A percentile compares a stretch with the other conserved stretches of the same genome.
phyloP scores from a whole-genome alignment of 1,284 basidiomycete species.

The Cryptococcus sp. region DNA sequence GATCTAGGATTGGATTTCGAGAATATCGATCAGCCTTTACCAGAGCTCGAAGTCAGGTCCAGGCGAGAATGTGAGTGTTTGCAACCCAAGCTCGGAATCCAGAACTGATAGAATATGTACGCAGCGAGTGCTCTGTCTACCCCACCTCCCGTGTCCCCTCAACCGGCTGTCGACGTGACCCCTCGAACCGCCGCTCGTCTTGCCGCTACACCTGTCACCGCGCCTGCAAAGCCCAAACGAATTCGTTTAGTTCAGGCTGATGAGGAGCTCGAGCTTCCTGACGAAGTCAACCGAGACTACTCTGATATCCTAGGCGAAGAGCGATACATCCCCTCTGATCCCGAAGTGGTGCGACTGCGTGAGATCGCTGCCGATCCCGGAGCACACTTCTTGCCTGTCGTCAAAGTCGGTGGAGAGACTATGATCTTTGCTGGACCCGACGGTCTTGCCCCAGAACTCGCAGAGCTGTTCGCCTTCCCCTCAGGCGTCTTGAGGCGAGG shows the following conservation, averaged over 20 bases:
- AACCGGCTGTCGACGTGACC: slow-evolving; percentile 53
- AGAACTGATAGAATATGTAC: background rate
- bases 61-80: slow-evolving; percentile 37
- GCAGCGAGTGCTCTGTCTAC: slow-evolving; percentile 45
- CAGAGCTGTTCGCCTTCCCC: slow-evolving; percentile 81
- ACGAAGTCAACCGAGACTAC: slow-evolving; percentile 63
- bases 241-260: slow-evolving; percentile 60
- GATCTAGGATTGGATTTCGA: slow-evolving; percentile 52
- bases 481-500: slow-evolving; percentile 56
- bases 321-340: slow-evolving; percentile 77
- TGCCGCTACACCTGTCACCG: slow-evolving; percentile 59
- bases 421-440: slow-evolving; percentile 79
- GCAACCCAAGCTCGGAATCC: too few relatives aligned
- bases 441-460: slow-evolving; percentile 68
- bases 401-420: slow-evolving; percentile 65
- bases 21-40: slow-evolving; percentile 58
- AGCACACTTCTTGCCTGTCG: slow-evolving; percentile 78
- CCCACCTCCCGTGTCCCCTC: slow-evolving; percentile 44
- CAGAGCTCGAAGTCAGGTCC: slow-evolving; percentile 39
- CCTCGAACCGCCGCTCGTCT: slow-evolving; percentile 58
- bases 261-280: slow-evolving; percentile 76
- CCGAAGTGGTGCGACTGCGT: slow-evolving; percentile 75
- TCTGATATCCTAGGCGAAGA: slow-evolving; percentile 73
- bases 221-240: slow-evolving; percentile 63
- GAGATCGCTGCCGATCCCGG: slow-evolving; percentile 83